phyloP scores from a whole-genome alignment of 2,329 filamentous ascomycete species.

The Colletotrichum cereale region DNA sequence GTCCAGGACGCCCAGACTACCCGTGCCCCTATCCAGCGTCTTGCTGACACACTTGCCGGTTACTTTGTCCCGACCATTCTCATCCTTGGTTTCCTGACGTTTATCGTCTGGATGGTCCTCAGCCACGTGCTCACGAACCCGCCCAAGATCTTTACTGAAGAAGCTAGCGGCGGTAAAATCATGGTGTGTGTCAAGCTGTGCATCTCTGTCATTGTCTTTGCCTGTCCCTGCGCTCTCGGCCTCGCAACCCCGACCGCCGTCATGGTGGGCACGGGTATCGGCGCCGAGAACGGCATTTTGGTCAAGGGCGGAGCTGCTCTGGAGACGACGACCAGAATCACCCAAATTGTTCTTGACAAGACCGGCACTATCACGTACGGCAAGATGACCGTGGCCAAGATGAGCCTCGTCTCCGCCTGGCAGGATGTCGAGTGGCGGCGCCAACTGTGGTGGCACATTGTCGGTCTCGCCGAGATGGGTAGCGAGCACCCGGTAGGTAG shows the following conservation, averaged over 20 bases:
- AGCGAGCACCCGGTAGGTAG: constrained; percentile 97
- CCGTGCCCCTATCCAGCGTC: constrained; percentile 91
- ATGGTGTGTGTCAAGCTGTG: constrained; percentile 98
- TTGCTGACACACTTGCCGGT: constrained; percentile 91
- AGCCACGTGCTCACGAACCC: constrained; percentile 87
- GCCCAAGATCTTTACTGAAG: constrained; percentile 87
- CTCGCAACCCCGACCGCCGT: constrained; percentile 96
- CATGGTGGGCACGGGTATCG: constrained; percentile 98
- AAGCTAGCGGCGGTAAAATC: constrained; percentile 86
- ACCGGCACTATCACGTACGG: constrained; percentile 95
- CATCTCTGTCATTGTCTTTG: constrained; percentile 98
- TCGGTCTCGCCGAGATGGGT: constrained; percentile 94
- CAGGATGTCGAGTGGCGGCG: constrained; percentile 74
- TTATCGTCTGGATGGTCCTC: constrained; percentile 92
- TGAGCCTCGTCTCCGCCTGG: constrained; percentile 78
- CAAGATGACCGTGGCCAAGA: constrained; percentile 90
- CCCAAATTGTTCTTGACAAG: constrained; percentile 93
- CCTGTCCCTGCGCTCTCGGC: constrained; percentile 96
- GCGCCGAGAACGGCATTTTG: constrained; percentile 95
- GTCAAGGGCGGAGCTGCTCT: constrained; percentile 96
- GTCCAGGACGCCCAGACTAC: constrained; percentile 97
- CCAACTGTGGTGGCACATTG: constrained; percentile 93
- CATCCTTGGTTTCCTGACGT: constrained; percentile 84
- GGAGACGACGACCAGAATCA: constrained; percentile 90
- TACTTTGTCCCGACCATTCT: constrained; percentile 95